Evolutionary conservation across 2,329 filamentous ascomycete genomes (phyloP).

Genomic region (Colletotrichum sojae): DNA sequence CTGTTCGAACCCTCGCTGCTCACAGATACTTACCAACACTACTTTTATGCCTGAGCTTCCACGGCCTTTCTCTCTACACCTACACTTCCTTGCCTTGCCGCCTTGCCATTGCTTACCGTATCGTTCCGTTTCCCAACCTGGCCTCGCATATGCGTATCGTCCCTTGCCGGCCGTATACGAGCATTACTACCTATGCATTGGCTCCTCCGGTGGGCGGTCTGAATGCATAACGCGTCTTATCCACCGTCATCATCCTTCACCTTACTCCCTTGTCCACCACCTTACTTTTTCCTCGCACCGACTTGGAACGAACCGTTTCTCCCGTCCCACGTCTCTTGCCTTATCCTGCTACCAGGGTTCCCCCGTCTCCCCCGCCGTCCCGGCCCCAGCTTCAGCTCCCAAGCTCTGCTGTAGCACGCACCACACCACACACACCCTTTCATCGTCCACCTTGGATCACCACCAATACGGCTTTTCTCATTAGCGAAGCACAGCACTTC

Average conservation of each 20-base stretch:
- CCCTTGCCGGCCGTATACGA: not conserved
- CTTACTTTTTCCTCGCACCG: conserved; percentile 35
- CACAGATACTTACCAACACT: conserved; percentile 14
- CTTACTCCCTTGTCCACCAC: conserved; percentile 33
- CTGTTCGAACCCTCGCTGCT: conserved; percentile 17
- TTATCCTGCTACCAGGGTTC: conserved; percentile 29
- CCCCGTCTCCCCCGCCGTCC: conserved; percentile 12
- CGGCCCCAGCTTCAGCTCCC: conserved; percentile 20
- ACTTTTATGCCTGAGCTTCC: conserved; percentile 18
- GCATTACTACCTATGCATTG: conserved; percentile 7
- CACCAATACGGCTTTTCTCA: conserved; percentile 13
- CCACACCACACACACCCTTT: conserved; percentile 5
- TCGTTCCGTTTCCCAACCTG: conserved; percentile 3
- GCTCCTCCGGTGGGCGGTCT: not conserved
- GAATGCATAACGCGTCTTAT: conserved; percentile 17
- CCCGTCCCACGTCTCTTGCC: conserved; percentile 39
- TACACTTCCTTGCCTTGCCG: not conserved
- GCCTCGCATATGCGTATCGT: not conserved
- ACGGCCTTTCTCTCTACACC: conserved; percentile 1
- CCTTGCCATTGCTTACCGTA: conserved; percentile 20
- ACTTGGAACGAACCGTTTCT: conserved; percentile 41
- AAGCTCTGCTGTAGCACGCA: conserved; percentile 9
- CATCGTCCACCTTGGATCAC: not conserved
- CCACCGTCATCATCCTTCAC: conserved; percentile 3
- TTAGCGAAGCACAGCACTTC: conserved; percentile 10